Conservation (phyloP, 2,329 filamentous ascomycete genomes). For the Decorospora gaudefroyi region DNA sequence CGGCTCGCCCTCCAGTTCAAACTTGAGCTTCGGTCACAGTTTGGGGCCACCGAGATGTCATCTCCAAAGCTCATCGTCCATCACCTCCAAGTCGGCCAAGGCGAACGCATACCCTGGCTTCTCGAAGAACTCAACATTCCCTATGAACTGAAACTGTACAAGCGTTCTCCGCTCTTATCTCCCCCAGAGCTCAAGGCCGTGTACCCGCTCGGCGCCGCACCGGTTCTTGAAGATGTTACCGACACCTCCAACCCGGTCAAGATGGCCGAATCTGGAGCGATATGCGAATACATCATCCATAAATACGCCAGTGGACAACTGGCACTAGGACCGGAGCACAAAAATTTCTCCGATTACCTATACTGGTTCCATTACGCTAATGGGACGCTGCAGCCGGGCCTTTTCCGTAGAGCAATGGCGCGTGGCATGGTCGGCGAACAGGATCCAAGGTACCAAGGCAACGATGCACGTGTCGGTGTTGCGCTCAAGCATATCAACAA, state of each 20-base stretch:
- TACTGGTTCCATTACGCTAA: conserved; percentile 67
- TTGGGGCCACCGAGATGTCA: conserved; percentile 21
- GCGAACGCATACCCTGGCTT: conserved; percentile 67
- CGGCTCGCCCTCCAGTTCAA: no score
- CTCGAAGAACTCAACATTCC: conserved; percentile 65
- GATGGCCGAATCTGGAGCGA: conserved; percentile 64
- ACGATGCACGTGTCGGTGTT: conserved; percentile 44
- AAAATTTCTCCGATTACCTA: conserved; percentile 63
- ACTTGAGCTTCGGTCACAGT: no score
- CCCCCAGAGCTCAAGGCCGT: conserved; percentile 37
- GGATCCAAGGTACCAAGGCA: conserved; percentile 45
- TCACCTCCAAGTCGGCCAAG: conserved; percentile 58
- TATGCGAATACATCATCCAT: conserved; percentile 64
- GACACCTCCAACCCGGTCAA: conserved; percentile 53
- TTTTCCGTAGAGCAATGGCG: conserved; percentile 39
- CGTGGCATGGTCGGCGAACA: conserved; percentile 38
- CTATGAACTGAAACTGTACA: conserved; percentile 57
- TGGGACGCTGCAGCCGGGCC: conserved; percentile 46
- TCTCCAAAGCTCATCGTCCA: conserved; percentile 42
- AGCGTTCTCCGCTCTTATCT: conserved; percentile 52
- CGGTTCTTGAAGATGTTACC: conserved; percentile 61
- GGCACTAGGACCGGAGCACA: conserved; percentile 51
- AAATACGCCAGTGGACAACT: conserved; percentile 57
- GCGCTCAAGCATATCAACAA: conserved; percentile 56
- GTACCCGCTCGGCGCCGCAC: conserved; percentile 59